phyloP scores from a whole-genome alignment of 2,329 filamentous ascomycete species.

The Cladophialophora immunda region DNA sequence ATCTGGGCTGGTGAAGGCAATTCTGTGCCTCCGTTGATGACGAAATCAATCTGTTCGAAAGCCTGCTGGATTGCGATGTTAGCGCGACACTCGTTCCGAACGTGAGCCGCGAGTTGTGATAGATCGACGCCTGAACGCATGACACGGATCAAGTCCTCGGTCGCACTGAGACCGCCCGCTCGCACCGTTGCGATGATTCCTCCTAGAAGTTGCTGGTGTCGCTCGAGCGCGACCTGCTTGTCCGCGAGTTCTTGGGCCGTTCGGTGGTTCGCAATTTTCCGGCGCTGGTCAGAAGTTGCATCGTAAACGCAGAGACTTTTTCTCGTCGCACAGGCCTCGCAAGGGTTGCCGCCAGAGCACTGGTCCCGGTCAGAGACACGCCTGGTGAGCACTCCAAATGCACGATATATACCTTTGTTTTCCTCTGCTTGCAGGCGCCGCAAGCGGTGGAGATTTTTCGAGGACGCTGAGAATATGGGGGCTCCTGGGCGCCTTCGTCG shows the following conservation, averaged over 20 bases:
- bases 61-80: constrained; percentile 37
- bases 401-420: constrained; percentile 36
- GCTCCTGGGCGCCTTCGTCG: constrained; percentile 1
- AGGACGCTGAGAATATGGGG: constrained; percentile 26
- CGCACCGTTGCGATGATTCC: constrained; percentile 40
- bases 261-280: constrained; percentile 41
- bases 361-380: constrained; percentile 17
- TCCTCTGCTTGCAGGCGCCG: constrained; percentile 40
- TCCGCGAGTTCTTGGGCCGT: constrained; percentile 39
- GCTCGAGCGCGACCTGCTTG: constrained; percentile 34
- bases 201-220: constrained; percentile 38
- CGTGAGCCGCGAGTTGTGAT: constrained; percentile 40
- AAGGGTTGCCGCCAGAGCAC: constrained; percentile 39
- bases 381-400: not conserved
- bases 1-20: constrained; percentile 39
- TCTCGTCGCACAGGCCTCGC: constrained; percentile 38
- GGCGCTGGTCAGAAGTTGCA: constrained; percentile 39
- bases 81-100: constrained; percentile 39
- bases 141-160: constrained; percentile 33
- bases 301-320: constrained; percentile 39
- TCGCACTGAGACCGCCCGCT: constrained; percentile 32
- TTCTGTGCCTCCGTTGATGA: constrained; percentile 35
- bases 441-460: constrained; percentile 42
- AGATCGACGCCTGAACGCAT: constrained; percentile 38
- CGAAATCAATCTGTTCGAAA: constrained; percentile 37